phyloP scores from a whole-genome alignment of 2,329 filamentous ascomycete species.

The Pseudogymnoascus sp. region DNA sequence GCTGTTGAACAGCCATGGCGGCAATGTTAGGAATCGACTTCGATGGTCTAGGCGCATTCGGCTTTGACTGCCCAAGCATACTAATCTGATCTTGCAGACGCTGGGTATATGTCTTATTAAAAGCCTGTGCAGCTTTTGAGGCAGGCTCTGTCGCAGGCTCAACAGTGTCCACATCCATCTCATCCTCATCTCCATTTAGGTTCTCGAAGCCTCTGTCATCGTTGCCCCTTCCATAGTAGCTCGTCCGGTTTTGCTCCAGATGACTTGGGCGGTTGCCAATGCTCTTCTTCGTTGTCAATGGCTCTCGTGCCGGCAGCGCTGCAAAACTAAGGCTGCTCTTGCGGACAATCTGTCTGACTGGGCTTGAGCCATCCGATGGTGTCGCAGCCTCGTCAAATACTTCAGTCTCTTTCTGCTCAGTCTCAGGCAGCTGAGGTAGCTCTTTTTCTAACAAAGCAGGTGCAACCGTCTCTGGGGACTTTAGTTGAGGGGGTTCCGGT shows the following conservation, averaged over 20 bases:
- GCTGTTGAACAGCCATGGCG: constrained; percentile 17
- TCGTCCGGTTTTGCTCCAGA: constrained; percentile 61
- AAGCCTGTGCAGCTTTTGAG: constrained; percentile 43
- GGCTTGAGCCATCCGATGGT: constrained; percentile 63
- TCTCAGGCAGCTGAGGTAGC: not conserved
- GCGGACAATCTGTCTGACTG: constrained; percentile 65
- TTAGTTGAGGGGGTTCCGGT: not conserved
- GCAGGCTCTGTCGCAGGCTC: constrained; percentile 35
- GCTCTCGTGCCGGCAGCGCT: constrained; percentile 82
- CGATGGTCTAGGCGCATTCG: constrained; percentile 24
- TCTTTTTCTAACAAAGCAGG: not conserved
- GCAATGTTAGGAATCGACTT: constrained; percentile 26
- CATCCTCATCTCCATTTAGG: constrained; percentile 39
- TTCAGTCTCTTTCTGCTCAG: not conserved
- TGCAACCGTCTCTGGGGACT: not conserved
- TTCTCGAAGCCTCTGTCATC: constrained; percentile 43
- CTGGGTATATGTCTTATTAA: constrained; percentile 90
- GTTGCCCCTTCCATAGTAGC: constrained; percentile 64
- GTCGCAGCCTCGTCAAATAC: constrained; percentile 31
- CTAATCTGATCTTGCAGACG: constrained; percentile 88
- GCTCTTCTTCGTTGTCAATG: constrained; percentile 74
- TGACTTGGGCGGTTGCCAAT: constrained; percentile 67
- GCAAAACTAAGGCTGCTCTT: constrained; percentile 96
- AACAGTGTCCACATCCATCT: constrained; percentile 41
- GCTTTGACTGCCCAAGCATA: constrained; percentile 49